These are phyloP conservation scores for Syzygium syzygioides DNA, from an alignment of 441 rosid species.

Conservation along the genomic window DNA sequence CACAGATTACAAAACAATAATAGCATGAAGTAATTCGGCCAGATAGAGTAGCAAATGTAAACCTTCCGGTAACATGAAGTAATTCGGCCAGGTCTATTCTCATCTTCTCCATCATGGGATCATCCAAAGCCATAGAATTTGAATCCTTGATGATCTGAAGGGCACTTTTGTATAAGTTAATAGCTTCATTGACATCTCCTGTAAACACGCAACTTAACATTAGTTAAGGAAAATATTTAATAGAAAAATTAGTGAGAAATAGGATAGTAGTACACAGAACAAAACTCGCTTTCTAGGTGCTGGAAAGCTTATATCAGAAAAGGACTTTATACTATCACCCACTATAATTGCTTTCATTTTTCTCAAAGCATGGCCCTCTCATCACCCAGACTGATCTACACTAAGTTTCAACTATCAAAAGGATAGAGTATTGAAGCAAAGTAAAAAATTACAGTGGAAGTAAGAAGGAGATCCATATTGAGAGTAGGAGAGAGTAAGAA, in stretches of 20 bases:
- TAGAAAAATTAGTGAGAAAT: background rate
- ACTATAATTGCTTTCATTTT: background rate
- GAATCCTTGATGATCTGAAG: slow-evolving; percentile 57
- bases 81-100: slow-evolving; percentile 85
- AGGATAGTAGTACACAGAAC: background rate
- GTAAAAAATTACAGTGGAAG: background rate
- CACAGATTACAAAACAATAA: background rate
- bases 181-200: slow-evolving; percentile 72
- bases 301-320: background rate
- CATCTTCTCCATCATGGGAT: slow-evolving; percentile 61
- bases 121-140: slow-evolving; percentile 49
- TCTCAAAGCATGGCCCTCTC: background rate
- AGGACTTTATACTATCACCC: background rate
- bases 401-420: background rate
- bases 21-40: background rate
- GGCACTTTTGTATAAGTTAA: slow-evolving; percentile 55
- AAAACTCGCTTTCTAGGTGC: background rate
- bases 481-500: slow-evolving; percentile 2
- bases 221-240: background rate
- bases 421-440: background rate
- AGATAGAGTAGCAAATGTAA: background rate
- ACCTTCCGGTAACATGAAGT: slow-evolving; percentile 84
- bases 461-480: background rate
- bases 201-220: slow-evolving; percentile 3
- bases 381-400: background rate